Conservation (phyloP, 1,284 basidiomycete genomes). For the Meira nashicola region DNA sequence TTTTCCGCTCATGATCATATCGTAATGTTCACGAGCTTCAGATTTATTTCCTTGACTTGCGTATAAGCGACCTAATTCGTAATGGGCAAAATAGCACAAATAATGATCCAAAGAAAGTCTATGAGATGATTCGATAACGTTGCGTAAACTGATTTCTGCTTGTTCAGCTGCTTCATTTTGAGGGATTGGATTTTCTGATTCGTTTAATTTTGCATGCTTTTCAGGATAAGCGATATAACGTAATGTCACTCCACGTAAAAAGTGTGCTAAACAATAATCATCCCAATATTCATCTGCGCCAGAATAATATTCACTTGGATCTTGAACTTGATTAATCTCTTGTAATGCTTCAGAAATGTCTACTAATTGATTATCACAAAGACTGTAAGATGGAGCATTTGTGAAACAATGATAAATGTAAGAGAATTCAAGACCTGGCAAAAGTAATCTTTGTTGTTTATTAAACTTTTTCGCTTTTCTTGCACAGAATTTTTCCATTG, state of each 20-base stretch:
- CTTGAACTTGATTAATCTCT: conserved; percentile 29
- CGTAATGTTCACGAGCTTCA: conserved; percentile 38
- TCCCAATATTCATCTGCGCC: conserved; percentile 37
- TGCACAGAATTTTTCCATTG: conserved; percentile 51
- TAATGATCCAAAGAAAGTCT: conserved; percentile 45
- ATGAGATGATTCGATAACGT: conserved; percentile 35
- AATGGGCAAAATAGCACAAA: conserved; percentile 51
- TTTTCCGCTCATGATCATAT: conserved; percentile 43
- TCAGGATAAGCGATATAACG: conserved; percentile 51
- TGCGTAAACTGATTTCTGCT: conserved; percentile 37
- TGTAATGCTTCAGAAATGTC: conserved; percentile 36
- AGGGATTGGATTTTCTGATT: conserved; percentile 33
- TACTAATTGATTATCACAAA: conserved; percentile 32
- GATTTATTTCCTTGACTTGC: conserved; percentile 19
- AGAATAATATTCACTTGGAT: conserved; percentile 26
- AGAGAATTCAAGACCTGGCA: conserved; percentile 47
- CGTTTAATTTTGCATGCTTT: conserved; percentile 34
- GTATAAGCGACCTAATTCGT: conserved; percentile 49
- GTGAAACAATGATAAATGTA: conserved; percentile 52
- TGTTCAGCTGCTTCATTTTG: conserved; percentile 37
- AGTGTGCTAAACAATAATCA: conserved; percentile 48
- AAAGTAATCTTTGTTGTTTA: conserved; percentile 34
- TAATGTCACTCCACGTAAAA: conserved; percentile 47
- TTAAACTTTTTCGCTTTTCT: conserved; percentile 47
- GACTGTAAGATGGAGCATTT: conserved; percentile 38